Evolutionary conservation across 2,329 filamentous ascomycete species (phyloP), one percentile per base, ranked within the genome.

Genomic region (Talaromyces pinophilus): DNA sequence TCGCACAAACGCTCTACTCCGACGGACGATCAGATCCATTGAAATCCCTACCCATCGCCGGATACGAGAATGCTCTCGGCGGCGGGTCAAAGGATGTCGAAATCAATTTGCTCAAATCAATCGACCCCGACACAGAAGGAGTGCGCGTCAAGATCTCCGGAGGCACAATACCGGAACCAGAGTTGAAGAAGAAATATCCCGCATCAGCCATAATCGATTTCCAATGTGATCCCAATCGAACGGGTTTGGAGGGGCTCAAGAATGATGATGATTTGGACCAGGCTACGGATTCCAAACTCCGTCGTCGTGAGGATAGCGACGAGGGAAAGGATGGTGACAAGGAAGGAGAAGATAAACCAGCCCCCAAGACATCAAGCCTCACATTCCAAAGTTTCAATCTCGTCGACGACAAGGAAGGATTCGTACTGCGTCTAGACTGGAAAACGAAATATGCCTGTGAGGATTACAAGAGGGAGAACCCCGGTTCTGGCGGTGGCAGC

Each of bases 361-460:
- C 75, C 33, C 72, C 77, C 28, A 85, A 88, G 71, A 44, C 3
- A 7, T 33, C 33, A 8, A 91, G 91, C 69, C 82, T 98, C 67
- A 82, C 90, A 67, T 96, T 93, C 80, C 84, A 92, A 67, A 88
- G 89, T 72, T 97, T 95, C 78, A 86, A 72, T 1, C 72, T 87
- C 62, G 84, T 84, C 22, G 86, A 85, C 63, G 82, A 88, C 44
- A 81, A 65, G 38, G 40, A 59, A 38, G 84, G 83, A 1, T 86
- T 87, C 67, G 86, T 92, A 11, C 79, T 98, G 69, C 87, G 88
- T 64, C 77, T 98, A 74, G 89, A 90, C 42, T 99, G 94, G 94
- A 83, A 86, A 75, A 97, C 94, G 15, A 92, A 94, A 78, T 89
- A 92, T 75, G 94, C 92, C 0, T 98, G 95, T 77, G 89, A 92